Conservation (phyloP, 768 basidiomycete genomes). For the Gloeophyllum trabeum region DNA sequence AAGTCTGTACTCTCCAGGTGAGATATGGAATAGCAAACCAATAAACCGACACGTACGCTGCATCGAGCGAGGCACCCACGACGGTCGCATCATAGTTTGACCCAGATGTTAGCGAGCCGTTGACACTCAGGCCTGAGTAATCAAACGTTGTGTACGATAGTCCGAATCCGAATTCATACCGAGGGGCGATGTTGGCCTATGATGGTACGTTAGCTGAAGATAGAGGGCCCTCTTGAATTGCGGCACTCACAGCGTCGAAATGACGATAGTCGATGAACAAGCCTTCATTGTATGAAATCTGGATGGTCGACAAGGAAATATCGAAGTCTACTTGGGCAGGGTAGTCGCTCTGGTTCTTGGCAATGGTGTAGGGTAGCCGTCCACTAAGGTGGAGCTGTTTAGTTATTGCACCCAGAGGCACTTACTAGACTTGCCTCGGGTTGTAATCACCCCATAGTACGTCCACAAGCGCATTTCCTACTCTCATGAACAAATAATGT, state of each 20-base stretch:
- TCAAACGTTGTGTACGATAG: conserved; percentile 64
- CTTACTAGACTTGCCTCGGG: conserved; percentile 27
- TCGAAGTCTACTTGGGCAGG: conserved; percentile 26
- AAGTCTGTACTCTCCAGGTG: too few relatives aligned
- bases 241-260: conserved; percentile 30
- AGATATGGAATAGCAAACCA: too few relatives aligned
- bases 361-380: conserved; percentile 65
- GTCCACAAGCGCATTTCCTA: conserved; percentile 54
- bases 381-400: conserved; percentile 20
- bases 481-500: neutral
- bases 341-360: conserved; percentile 43
- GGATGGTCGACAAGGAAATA: conserved; percentile 22
- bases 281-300: conserved; percentile 49
- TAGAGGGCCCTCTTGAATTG: neutral
- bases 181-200: conserved; percentile 30
- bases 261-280: conserved; percentile 47
- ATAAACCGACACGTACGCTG: conserved; percentile 33
- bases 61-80: conserved; percentile 38
- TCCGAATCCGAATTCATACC: conserved; percentile 63
- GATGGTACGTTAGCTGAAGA: neutral
- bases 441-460: conserved; percentile 70
- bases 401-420: neutral
- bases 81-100: too few relatives aligned
- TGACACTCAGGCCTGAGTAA: conserved; percentile 35
- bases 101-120: too few relatives aligned